Evolutionary conservation across 805 yeast species (phyloP).

Genomic region (Starmerella bombi): DNA sequence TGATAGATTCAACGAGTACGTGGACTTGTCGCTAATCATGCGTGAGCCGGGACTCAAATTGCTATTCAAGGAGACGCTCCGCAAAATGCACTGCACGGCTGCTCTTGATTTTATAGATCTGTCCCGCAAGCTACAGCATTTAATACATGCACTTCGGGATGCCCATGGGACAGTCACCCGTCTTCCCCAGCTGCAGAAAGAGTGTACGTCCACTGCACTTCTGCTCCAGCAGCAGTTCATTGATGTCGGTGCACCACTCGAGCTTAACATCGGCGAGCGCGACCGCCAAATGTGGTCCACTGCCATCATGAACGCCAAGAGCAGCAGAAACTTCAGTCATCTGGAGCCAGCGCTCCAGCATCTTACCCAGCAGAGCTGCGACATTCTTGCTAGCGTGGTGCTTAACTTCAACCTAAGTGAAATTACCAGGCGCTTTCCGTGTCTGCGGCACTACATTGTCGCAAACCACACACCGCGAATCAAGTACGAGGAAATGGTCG

Average conservation of each 20-base stretch:
- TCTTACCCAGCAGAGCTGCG: neutral
- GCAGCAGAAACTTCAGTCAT: neutral
- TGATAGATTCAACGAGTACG: neutral
- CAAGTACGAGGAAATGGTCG: too few relatives aligned
- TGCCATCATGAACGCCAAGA: neutral
- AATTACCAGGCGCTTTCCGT: neutral
- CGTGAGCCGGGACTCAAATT: conserved; percentile 17
- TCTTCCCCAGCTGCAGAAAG: neutral
- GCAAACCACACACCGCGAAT: too few relatives aligned
- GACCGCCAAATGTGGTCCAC: conserved; percentile 1
- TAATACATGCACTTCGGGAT: conserved; percentile 1
- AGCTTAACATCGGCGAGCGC: conserved; percentile 11
- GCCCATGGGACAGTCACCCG: conserved; percentile 5
- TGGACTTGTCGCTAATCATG: conserved; percentile 4
- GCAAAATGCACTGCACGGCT: conserved; percentile 8
- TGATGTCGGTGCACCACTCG: conserved; percentile 6
- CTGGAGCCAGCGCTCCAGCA: neutral
- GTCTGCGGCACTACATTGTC: conserved; percentile 4
- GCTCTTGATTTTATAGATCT: conserved; percentile 9
- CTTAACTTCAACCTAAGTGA: conserved; percentile 1
- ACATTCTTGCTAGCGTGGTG: conserved; percentile 2
- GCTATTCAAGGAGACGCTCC: conserved; percentile 10
- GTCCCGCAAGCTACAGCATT: conserved; percentile 1
- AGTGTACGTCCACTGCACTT: neutral
- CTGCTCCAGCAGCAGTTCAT: neutral